phyloP scores from a whole-genome alignment of 176 grass and related monocot genomes.

The Elymus sibiricus region DNA sequence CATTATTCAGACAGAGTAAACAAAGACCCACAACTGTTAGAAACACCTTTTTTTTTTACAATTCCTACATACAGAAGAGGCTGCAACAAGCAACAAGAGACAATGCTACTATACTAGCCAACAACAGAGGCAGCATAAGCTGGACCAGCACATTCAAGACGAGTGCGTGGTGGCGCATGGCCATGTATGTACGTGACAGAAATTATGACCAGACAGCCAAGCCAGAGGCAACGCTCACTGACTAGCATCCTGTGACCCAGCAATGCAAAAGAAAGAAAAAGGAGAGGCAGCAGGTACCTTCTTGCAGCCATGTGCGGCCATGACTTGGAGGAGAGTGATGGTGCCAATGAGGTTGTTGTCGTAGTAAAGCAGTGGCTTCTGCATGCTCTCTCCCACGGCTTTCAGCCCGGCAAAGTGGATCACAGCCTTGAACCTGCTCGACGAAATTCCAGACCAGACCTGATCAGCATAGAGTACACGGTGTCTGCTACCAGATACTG shows the following conservation, averaged over 20 bases:
- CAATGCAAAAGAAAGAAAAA: neutral
- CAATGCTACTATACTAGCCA: no score
- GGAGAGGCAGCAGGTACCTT: slow-evolving; percentile 36
- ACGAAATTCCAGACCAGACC: no score
- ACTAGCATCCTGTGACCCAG: slow-evolving; percentile 42
- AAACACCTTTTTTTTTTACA: neutral
- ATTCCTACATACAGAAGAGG: neutral
- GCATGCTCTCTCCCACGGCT: slow-evolving; percentile 93
- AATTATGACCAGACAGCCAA: neutral
- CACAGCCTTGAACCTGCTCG: slow-evolving; percentile 82
- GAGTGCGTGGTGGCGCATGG: neutral
- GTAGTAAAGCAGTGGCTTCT: slow-evolving; percentile 88
- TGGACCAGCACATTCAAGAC: neutral
- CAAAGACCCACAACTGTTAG: no score
- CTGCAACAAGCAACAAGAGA: neutral
- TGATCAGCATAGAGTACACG: no score
- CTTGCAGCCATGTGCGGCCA: no score
- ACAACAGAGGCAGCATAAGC: no score
- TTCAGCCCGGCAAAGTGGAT: slow-evolving; percentile 96
- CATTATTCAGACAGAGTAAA: no score
- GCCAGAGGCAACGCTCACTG: neutral
- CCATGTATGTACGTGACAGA: neutral
- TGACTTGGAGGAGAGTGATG: slow-evolving; percentile 79
- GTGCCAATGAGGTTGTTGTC: slow-evolving; percentile 90
- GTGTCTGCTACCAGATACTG: no score